Conservation (phyloP, 2,329 filamentous ascomycete genomes). For the Neofusicoccum umdonicola region DNA sequence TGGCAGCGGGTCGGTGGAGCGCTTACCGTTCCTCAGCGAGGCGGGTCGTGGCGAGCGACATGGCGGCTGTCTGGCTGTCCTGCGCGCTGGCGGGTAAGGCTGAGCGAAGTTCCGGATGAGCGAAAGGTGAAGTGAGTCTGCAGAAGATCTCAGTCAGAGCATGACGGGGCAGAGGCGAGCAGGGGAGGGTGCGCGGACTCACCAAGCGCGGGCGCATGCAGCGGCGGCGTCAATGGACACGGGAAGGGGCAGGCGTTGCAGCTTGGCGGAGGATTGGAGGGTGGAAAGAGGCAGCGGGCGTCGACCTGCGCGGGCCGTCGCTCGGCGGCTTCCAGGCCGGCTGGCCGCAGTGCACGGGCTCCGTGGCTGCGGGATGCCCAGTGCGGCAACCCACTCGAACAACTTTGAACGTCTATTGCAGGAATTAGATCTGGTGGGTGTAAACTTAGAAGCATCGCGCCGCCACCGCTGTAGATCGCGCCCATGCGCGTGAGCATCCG, state of each 20-base stretch:
- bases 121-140: conserved; percentile 15
- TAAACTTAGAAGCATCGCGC: conserved; percentile 8
- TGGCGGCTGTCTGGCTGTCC: conserved; percentile 37
- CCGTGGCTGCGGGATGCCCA: neutral
- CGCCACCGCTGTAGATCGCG: conserved; percentile 2
- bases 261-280: neutral
- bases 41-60: conserved; percentile 87
- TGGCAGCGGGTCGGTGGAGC: neutral
- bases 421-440: neutral
- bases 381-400: neutral
- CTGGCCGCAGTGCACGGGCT: too few relatives aligned
- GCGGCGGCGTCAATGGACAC: neutral
- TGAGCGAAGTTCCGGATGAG: neutral
- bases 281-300: neutral
- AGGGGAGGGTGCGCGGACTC: neutral
- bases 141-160: neutral
- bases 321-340: too few relatives aligned
- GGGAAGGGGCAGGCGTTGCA: neutral
- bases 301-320: neutral
- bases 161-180: neutral
- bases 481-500: neutral
- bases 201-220: neutral
- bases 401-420: conserved; percentile 1
- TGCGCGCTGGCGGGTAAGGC: neutral
- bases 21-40: conserved; percentile 56